Percentiles rank a stretch among this genome's conserved stretches.
These are phyloP conservation scores for Pseudozyma sp. DNA, from an alignment of 1,284 basidiomycete genomes.

Conservation along the genomic window DNA sequence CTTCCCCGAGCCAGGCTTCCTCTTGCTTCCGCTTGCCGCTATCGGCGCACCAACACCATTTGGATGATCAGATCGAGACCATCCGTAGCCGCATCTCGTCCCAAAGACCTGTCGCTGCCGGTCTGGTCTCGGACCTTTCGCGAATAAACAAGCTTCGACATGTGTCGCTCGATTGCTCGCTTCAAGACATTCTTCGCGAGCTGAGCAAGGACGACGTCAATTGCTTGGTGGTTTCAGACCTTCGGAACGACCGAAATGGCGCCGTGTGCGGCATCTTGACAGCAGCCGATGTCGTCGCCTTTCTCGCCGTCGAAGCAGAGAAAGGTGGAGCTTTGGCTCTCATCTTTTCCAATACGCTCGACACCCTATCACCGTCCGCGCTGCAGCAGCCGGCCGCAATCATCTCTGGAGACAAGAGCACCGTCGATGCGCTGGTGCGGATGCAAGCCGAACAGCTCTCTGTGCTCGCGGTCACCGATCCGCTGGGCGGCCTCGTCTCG, in stretches of 20 bases:
- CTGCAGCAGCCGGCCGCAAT: conserved; percentile 27
- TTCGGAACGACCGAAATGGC: conserved; percentile 10
- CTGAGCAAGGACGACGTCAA: conserved; percentile 23
- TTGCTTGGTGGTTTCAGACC: conserved; percentile 31
- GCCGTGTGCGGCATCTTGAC: conserved; percentile 42
- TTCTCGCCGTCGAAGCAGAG: conserved; percentile 31
- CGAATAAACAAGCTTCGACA: conserved; percentile 25
- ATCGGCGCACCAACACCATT: neutral
- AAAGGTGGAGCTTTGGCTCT: conserved; percentile 15
- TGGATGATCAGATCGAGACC: neutral
- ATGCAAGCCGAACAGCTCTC: conserved; percentile 36
- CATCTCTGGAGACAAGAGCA: conserved; percentile 44
- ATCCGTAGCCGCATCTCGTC: conserved; percentile 17
- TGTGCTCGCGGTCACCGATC: conserved; percentile 42
- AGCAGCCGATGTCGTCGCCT: conserved; percentile 30
- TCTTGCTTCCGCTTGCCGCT: neutral
- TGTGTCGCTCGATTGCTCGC: conserved; percentile 19
- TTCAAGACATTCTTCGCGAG: conserved; percentile 16
- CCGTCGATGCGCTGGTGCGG: conserved; percentile 43
- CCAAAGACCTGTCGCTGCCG: conserved; percentile 16
- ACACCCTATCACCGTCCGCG: conserved; percentile 6
- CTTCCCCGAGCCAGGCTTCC: conserved; percentile 17
- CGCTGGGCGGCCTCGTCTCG: conserved; percentile 43
- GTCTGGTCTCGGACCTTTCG: conserved; percentile 36
- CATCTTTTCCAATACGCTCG: conserved; percentile 19